Base-by-base conservation (phyloP, 768 basidiomycete genomes). In the Chlorophyllum brunneum region DNA sequence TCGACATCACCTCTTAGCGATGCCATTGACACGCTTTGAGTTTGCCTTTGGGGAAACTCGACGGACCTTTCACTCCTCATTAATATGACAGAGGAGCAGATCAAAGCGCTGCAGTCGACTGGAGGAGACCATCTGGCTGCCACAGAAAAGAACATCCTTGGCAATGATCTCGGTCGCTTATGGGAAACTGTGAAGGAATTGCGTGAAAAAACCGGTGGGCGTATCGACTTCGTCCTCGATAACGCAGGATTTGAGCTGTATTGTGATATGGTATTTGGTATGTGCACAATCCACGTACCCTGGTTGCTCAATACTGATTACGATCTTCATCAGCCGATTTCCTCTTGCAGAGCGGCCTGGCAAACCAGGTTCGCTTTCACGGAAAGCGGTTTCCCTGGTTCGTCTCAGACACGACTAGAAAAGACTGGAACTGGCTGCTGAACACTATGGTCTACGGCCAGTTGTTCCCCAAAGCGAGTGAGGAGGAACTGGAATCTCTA, bases 1-100 rank as follows among this genome's bases (percentile, higher is more conserved):
- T 30, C 20, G 13, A n/a, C 2, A 7, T 24, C 27, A 24, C 9
- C 29, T n/a, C 6, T 31, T 26, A 3, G 16, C 3, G 6, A 18
- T 7, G 10, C 29, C 15, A 18, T 55, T 55, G 26, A 55, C 20
- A 38, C 36, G n/a, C 39, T 41, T 50, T 40, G 43, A 91, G 92
- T 97, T 47, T 95, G 93, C 64, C 77, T 95, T 10, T 97, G 94
- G 94, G 95, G 95, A 13, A 97, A 98, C 70, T 93, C 94, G 7
- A 98, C 95, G 44, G 95, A 97, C 68, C 76, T 97, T 44, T 95
- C 93, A 2, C 78, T 98, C 31, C 77, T 97, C 54, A 98, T 97
- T 68, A 92, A 98, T 70, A 95, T 97, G 94, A 89, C 89, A 5
- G 95, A 98, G 69, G 94, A 97, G 26, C 94, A 97, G 67, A 97